phyloP scores from a whole-genome alignment of 2,329 filamentous ascomycete genomes.

The Calonectria fujianensis region DNA sequence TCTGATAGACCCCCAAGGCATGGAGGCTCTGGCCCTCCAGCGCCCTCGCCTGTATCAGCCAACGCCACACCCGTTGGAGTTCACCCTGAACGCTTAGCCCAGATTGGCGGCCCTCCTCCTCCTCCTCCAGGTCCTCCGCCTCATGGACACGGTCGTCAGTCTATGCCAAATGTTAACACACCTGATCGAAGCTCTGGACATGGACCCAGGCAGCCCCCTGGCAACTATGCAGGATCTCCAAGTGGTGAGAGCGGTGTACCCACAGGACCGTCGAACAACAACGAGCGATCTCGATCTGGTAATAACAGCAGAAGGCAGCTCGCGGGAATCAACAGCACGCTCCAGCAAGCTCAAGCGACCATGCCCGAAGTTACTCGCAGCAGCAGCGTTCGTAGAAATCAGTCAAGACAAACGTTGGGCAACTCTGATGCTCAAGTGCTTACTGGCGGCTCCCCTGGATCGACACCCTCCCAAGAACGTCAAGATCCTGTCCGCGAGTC shows the following conservation, averaged over 20 bases:
- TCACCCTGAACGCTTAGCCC: constrained; percentile 71
- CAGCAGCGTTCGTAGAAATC: constrained; percentile 59
- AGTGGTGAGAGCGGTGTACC: constrained; percentile 56
- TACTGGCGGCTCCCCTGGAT: constrained; percentile 71
- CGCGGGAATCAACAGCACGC: constrained; percentile 75
- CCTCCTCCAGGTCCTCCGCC: constrained; percentile 58
- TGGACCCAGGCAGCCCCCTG: constrained; percentile 52
- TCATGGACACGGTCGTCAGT: constrained; percentile 56
- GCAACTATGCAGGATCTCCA: constrained; percentile 51
- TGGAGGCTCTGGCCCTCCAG: constrained; percentile 56
- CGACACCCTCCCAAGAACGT: constrained; percentile 70
- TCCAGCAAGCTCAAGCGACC: constrained; percentile 71
- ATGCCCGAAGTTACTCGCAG: constrained; percentile 61
- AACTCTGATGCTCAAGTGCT: constrained; percentile 75
- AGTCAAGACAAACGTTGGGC: constrained; percentile 66
- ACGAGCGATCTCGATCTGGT: constrained; percentile 60
- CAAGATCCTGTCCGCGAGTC: constrained; percentile 65
- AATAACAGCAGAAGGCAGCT: constrained; percentile 71
- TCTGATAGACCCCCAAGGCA: constrained; percentile 66
- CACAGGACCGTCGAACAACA: constrained; percentile 60
- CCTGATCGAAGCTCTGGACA: constrained; percentile 56
- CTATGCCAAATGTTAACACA: constrained; percentile 56
- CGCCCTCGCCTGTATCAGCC: constrained; percentile 52
- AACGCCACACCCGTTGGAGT: constrained; percentile 60
- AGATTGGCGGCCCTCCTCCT: constrained; percentile 63